A percentile compares a stretch with the other conserved stretches of the same genome.
Evolutionary conservation across 495 filamentous ascomycete genomes (phyloP).

Genomic region (Penicillium samsonianum): DNA sequence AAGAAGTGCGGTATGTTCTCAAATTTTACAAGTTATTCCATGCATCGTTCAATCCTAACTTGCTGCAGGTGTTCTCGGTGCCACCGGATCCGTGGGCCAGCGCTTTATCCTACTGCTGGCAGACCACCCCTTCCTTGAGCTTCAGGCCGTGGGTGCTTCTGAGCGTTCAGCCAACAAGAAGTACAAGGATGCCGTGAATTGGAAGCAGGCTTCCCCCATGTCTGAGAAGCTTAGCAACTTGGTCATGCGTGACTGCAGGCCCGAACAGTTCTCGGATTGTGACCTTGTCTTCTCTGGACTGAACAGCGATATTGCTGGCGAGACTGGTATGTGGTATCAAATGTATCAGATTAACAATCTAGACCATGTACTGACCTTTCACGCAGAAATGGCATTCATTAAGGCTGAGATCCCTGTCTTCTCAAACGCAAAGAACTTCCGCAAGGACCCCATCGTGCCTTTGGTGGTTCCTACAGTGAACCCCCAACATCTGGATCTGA

Average conservation of each 20-base stretch:
- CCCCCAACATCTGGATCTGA: slow-evolving; percentile 72
- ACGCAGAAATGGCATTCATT: slow-evolving; percentile 74
- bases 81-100: slow-evolving; percentile 77
- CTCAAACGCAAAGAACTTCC: slow-evolving; percentile 89
- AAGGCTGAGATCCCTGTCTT: slow-evolving; percentile 77
- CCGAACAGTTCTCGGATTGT: slow-evolving; percentile 74
- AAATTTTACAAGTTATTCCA: not conserved
- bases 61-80: slow-evolving; percentile 44
- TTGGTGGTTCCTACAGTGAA: slow-evolving; percentile 86
- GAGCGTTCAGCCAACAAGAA: slow-evolving; percentile 76
- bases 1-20: slow-evolving; percentile 50
- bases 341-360: not conserved
- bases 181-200: slow-evolving; percentile 78
- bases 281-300: slow-evolving; percentile 89
- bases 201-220: slow-evolving; percentile 82
- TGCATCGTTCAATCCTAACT: slow-evolving; percentile 18
- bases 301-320: slow-evolving; percentile 79
- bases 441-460: slow-evolving; percentile 78
- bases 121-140: slow-evolving; percentile 72
- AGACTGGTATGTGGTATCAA: slow-evolving; percentile 57
- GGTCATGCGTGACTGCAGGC: slow-evolving; percentile 72
- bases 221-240: slow-evolving; percentile 64
- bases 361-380: not conserved
- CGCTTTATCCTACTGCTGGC: slow-evolving; percentile 82
- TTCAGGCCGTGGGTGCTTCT: slow-evolving; percentile 79